Evolutionary conservation across 2,329 filamentous ascomycete species (phyloP).

Genomic region (Penicillium palitans): DNA sequence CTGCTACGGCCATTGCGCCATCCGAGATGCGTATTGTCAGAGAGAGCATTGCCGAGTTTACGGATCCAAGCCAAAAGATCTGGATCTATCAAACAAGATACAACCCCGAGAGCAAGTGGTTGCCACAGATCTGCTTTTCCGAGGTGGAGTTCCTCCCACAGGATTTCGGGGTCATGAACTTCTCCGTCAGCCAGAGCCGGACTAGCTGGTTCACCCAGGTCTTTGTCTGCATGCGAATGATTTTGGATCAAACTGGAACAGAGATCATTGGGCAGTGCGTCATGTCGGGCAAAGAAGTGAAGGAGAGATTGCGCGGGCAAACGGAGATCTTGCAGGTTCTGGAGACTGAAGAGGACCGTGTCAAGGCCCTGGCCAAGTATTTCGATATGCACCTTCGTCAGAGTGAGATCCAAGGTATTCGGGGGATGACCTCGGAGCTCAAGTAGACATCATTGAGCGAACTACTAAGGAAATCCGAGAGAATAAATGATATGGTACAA

Average conservation of each 20-base stretch:
- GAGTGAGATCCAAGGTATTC: conserved; percentile 54
- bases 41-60: conserved; percentile 49
- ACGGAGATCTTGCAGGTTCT: conserved; percentile 52
- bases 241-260: conserved; percentile 50
- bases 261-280: conserved; percentile 56
- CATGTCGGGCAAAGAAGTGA: conserved; percentile 54
- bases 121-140: conserved; percentile 64
- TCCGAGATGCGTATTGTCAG: conserved; percentile 58
- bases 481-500: conserved; percentile 25
- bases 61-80: conserved; percentile 48
- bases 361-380: conserved; percentile 52
- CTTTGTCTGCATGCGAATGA: conserved; percentile 57
- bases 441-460: conserved; percentile 19
- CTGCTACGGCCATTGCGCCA: conserved; percentile 50
- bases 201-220: conserved; percentile 56
- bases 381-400: conserved; percentile 56
- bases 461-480: conserved; percentile 10
- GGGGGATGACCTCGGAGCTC: conserved; percentile 52
- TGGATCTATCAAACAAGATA: conserved; percentile 67
- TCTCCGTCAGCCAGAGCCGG: conserved; percentile 52
- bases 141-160: conserved; percentile 62
- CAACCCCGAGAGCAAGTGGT: conserved; percentile 53
- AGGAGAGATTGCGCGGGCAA: conserved; percentile 54
- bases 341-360: conserved; percentile 54
- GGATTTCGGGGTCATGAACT: conserved; percentile 65